phyloP scores from a whole-genome alignment of 371 early-diverging fungal species.

The Paraphysoderma sedebokerense region DNA sequence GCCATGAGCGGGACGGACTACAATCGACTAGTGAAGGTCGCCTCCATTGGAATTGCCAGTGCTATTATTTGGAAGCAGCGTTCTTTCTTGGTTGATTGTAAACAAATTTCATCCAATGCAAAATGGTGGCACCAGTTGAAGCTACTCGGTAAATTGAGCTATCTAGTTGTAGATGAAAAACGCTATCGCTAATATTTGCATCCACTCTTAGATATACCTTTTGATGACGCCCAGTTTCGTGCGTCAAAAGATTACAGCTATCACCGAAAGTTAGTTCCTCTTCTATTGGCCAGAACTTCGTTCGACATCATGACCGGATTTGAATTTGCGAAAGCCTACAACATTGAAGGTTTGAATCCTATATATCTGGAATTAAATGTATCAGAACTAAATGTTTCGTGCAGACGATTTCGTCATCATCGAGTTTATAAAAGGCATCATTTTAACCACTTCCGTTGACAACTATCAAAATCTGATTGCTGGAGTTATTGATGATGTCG shows the following conservation, averaged over 20 bases:
- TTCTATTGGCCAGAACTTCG: conserved; percentile 15
- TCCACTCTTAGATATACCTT: conserved; percentile 14
- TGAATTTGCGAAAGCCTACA: conserved; percentile 20
- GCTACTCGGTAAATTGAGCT: conserved; percentile 14
- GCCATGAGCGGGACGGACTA: conserved; percentile 16
- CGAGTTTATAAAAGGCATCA: no score
- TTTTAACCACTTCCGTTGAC: no score
- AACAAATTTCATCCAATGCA: conserved; percentile 16
- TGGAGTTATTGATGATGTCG: no score
- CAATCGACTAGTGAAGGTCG: conserved; percentile 15
- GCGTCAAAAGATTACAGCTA: conserved; percentile 10
- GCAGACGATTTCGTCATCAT: no score
- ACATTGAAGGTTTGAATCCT: conserved; percentile 23
- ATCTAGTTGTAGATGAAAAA: neutral
- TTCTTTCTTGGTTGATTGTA: conserved; percentile 16
- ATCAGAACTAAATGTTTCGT: no score
- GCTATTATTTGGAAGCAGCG: conserved; percentile 23
- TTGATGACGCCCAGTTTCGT: conserved; percentile 16
- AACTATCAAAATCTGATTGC: no score
- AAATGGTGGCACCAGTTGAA: conserved; percentile 27
- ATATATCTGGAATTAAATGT: no score
- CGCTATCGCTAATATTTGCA: no score
- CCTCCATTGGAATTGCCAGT: conserved; percentile 16
- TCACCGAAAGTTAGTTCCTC: conserved; percentile 16
- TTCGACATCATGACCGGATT: conserved; percentile 19